Evolutionary conservation across 2,329 filamentous ascomycete species (phyloP).

Genomic region (Scolecobasidium constrictum): DNA sequence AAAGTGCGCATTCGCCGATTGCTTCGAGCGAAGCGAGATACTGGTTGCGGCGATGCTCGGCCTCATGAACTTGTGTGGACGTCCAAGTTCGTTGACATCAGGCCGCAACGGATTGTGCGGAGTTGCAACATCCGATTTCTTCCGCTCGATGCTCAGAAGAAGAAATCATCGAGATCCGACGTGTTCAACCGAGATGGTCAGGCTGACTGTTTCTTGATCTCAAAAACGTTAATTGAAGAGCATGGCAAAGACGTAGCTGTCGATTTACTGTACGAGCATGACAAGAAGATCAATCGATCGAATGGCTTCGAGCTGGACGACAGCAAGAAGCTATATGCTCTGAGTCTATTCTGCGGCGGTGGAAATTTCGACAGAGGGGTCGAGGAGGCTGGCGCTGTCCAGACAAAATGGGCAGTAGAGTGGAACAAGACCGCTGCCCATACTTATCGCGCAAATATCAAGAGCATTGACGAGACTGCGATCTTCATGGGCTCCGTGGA

Average conservation of each 20-base stretch:
- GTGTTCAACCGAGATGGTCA: slow-evolving; percentile 53
- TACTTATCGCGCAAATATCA: slow-evolving; percentile 60
- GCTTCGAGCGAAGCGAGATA: slow-evolving; percentile 21
- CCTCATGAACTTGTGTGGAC: slow-evolving; percentile 53
- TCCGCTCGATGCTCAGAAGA: slow-evolving; percentile 9
- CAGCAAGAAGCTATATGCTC: neutral
- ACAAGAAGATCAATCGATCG: neutral
- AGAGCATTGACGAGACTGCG: slow-evolving; percentile 28
- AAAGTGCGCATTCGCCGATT: slow-evolving; percentile 41
- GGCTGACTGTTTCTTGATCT: slow-evolving; percentile 55
- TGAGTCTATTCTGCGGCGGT: slow-evolving; percentile 65
- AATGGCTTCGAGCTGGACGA: too few relatives aligned
- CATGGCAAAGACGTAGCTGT: neutral
- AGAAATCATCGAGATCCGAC: slow-evolving; percentile 31
- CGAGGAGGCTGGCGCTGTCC: slow-evolving; percentile 56
- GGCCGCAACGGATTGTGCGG: slow-evolving; percentile 34
- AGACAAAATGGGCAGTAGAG: slow-evolving; percentile 60
- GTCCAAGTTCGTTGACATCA: slow-evolving; percentile 29
- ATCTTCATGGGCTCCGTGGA: slow-evolving; percentile 65
- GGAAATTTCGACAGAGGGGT: slow-evolving; percentile 69
- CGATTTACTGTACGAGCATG: neutral
- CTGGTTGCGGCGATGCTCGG: slow-evolving; percentile 30
- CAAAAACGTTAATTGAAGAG: neutral
- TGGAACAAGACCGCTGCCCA: slow-evolving; percentile 53
- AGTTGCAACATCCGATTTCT: slow-evolving; percentile 52